Conservation (phyloP, 2,329 filamentous ascomycete species). For the Ceratocystis smalleyi region DNA sequence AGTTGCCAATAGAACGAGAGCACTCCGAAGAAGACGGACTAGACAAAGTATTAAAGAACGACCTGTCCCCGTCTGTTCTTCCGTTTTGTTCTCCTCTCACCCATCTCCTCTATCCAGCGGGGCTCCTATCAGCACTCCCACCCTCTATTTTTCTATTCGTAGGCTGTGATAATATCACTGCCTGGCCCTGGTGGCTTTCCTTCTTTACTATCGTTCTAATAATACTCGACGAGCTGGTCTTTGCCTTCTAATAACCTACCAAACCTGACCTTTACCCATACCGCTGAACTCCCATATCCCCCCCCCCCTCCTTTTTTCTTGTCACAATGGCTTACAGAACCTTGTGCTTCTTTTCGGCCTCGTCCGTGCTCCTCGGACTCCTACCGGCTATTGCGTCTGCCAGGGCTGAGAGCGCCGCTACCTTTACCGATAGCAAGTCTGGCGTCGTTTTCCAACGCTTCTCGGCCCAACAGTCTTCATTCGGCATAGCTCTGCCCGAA, state of each 20-base stretch:
- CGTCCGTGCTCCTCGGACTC: constrained; percentile 14
- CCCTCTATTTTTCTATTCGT: constrained; percentile 7
- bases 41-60: constrained; percentile 3
- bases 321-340: constrained; percentile 12
- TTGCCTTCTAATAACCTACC: neutral
- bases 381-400: neutral
- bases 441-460: constrained; percentile 22
- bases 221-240: neutral
- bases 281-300: neutral
- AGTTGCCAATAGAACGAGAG: neutral
- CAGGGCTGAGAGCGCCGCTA: constrained; percentile 1
- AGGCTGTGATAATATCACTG: constrained; percentile 9
- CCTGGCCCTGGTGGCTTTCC: constrained; percentile 16
- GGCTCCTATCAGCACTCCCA: neutral
- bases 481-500: constrained; percentile 30
- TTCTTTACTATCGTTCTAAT: constrained; percentile 4
- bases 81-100: constrained; percentile 1
- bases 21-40: neutral
- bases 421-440: constrained; percentile 15
- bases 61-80: constrained; percentile 1
- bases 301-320: neutral
- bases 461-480: constrained; percentile 24
- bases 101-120: constrained; percentile 11
- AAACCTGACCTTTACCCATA: neutral
- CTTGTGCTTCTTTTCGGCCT: constrained; percentile 8